Conservation (phyloP, 106 monocot genomes). For the Acorus calamus region DNA sequence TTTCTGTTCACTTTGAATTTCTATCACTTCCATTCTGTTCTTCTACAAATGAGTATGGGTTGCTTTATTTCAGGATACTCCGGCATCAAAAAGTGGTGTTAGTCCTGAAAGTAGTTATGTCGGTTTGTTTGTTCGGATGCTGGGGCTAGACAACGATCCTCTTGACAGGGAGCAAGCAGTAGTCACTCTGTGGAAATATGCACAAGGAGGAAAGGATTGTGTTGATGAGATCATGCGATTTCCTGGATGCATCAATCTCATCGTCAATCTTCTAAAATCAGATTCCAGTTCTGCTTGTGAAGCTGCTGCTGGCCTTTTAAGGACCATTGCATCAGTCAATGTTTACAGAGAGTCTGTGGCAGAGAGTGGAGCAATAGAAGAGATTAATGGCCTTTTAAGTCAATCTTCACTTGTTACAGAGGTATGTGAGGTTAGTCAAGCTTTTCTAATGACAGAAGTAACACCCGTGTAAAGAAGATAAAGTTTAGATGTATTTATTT, state of each 20-base stretch:
- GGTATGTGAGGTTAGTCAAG: slow-evolving; percentile 14
- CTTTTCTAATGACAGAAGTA: neutral
- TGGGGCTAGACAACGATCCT: slow-evolving; percentile 70
- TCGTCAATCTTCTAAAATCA: slow-evolving; percentile 66
- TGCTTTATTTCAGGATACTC: slow-evolving; percentile 20
- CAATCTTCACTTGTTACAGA: slow-evolving; percentile 29
- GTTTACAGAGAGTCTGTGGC: slow-evolving; percentile 47
- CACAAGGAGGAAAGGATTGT: slow-evolving; percentile 61
- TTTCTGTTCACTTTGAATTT: no score
- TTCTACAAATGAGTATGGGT: no score
- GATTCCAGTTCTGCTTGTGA: slow-evolving; percentile 47
- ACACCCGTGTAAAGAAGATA: neutral
- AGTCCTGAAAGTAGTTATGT: slow-evolving; percentile 44
- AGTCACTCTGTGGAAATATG: slow-evolving; percentile 65
- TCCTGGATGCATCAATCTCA: slow-evolving; percentile 61
- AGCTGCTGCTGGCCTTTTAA: slow-evolving; percentile 73
- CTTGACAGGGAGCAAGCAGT: slow-evolving; percentile 81
- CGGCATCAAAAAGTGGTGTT: neutral
- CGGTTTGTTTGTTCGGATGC: slow-evolving; percentile 75
- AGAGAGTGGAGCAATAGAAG: slow-evolving; percentile 72
- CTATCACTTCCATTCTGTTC: no score
- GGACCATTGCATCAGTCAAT: slow-evolving; percentile 48
- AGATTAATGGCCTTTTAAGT: slow-evolving; percentile 41
- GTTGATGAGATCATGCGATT: slow-evolving; percentile 64
- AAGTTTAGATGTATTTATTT: slow-evolving; percentile 1